These are phyloP conservation scores for Coemansia sp. DNA, from an alignment of 192 early-diverging fungal species.

Conservation along the genomic window DNA sequence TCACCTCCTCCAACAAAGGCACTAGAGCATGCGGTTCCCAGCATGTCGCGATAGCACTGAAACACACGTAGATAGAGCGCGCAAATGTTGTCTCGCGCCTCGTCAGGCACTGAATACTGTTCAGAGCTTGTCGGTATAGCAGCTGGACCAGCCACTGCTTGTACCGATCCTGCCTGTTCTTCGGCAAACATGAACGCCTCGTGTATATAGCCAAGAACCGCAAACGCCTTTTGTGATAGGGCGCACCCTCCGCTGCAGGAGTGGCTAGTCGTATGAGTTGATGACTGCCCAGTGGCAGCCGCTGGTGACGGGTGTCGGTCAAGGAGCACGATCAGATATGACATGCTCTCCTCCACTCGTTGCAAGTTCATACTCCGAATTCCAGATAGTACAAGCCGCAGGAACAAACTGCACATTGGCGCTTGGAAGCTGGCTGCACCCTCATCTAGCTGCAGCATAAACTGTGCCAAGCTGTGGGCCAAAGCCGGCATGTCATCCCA, in stretches of 20 bases:
- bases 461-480: slow-evolving; percentile 18
- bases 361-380: slow-evolving; percentile 41
- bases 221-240: slow-evolving; percentile 14
- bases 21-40: background rate
- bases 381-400: slow-evolving; percentile 39
- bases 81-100: slow-evolving; percentile 20
- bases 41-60: slow-evolving; percentile 23
- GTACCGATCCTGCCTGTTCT: slow-evolving; percentile 22
- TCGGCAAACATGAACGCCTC: slow-evolving; percentile 51
- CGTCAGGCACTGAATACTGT: background rate
- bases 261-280: background rate
- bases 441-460: slow-evolving; percentile 37
- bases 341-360: slow-evolving; percentile 39
- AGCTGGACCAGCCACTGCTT: background rate
- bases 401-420: slow-evolving; percentile 32
- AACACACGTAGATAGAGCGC: slow-evolving; percentile 34
- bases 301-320: slow-evolving; percentile 32
- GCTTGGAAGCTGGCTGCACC: background rate
- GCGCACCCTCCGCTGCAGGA: slow-evolving; percentile 22
- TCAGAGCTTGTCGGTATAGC: background rate
- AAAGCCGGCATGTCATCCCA: slow-evolving; percentile 47
- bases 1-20: background rate
- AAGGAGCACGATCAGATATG: slow-evolving; percentile 26
- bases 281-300: background rate
- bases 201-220: slow-evolving; percentile 45